Evolutionary conservation across 2,329 filamentous ascomycete genomes (phyloP).

Genomic region (Neoscytalidium dimidiatum): DNA sequence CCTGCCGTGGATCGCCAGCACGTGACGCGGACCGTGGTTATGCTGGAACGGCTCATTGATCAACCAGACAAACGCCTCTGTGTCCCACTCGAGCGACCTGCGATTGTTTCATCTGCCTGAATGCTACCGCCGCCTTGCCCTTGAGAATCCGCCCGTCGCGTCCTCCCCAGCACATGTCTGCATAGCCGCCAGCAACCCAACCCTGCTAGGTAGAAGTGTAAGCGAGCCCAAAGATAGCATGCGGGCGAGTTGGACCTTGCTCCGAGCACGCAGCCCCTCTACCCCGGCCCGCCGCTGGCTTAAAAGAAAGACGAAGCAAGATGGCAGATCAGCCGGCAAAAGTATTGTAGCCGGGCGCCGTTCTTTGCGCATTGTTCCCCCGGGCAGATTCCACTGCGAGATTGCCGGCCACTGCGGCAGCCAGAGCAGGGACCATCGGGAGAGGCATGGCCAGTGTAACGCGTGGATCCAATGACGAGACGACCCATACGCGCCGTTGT

Average conservation of each 20-base stretch:
- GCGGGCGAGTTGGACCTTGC: not conserved
- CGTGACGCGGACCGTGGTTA: slow-evolving; percentile 9
- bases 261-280: not conserved
- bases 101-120: not conserved
- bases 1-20: slow-evolving; percentile 16
- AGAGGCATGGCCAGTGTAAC: slow-evolving; percentile 7
- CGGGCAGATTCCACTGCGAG: not conserved
- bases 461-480: slow-evolving; percentile 11
- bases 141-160: not conserved
- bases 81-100: not conserved
- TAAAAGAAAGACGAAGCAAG: not conserved
- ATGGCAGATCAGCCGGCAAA: not conserved
- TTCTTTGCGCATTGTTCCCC: not conserved
- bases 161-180: not conserved
- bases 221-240: slow-evolving; percentile 17
- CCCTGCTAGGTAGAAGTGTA: slow-evolving; percentile 8
- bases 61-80: not conserved
- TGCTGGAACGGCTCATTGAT: slow-evolving; percentile 4
- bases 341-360: not conserved
- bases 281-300: not conserved
- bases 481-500: slow-evolving; percentile 6
- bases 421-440: not conserved
- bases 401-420: not conserved
- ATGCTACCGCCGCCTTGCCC: not conserved
- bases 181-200: slow-evolving; percentile 16